These are phyloP conservation scores for Pseudocercospora eumusae DNA, from an alignment of 2,329 filamentous ascomycete species.

Conservation along the genomic window DNA sequence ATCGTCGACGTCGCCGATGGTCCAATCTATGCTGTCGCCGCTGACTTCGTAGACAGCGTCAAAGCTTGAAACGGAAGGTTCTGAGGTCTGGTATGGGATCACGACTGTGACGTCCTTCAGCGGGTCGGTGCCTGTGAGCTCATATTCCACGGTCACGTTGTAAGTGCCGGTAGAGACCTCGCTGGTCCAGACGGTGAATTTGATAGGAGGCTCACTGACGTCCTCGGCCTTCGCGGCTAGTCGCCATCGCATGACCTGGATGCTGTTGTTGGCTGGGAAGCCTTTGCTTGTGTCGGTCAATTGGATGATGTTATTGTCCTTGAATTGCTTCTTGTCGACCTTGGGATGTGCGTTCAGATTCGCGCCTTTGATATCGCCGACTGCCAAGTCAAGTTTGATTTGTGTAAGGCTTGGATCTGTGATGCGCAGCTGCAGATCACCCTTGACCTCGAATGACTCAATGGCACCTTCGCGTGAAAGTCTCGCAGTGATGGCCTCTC, in stretches of 20 bases:
- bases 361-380: slow-evolving; percentile 76
- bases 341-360: slow-evolving; percentile 97
- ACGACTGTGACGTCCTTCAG: slow-evolving; percentile 82
- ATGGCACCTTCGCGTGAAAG: slow-evolving; percentile 84
- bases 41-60: slow-evolving; percentile 93
- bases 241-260: slow-evolving; percentile 91
- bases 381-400: slow-evolving; percentile 78
- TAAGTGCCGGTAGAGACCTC: slow-evolving; percentile 77
- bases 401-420: slow-evolving; percentile 86
- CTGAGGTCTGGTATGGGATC: slow-evolving; percentile 81
- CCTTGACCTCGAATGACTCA: slow-evolving; percentile 84
- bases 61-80: slow-evolving; percentile 88
- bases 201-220: slow-evolving; percentile 79
- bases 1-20: slow-evolving; percentile 80
- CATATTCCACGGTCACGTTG: slow-evolving; percentile 93
- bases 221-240: slow-evolving; percentile 80
- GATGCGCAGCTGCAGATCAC: slow-evolving; percentile 88
- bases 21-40: slow-evolving; percentile 92
- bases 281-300: slow-evolving; percentile 84
- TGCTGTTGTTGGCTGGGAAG: slow-evolving; percentile 91
- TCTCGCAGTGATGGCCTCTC: slow-evolving; percentile 86
- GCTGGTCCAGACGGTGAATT: slow-evolving; percentile 97
- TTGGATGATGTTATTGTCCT: slow-evolving; percentile 78
- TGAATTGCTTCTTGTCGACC: slow-evolving; percentile 87
- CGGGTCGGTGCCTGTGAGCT: slow-evolving; percentile 76